A percentile compares a stretch with the other conserved stretches of the same genome.
These are phyloP conservation scores for Viola odorata DNA, from an alignment of 345 rosid genomes.

Conservation along the genomic window DNA sequence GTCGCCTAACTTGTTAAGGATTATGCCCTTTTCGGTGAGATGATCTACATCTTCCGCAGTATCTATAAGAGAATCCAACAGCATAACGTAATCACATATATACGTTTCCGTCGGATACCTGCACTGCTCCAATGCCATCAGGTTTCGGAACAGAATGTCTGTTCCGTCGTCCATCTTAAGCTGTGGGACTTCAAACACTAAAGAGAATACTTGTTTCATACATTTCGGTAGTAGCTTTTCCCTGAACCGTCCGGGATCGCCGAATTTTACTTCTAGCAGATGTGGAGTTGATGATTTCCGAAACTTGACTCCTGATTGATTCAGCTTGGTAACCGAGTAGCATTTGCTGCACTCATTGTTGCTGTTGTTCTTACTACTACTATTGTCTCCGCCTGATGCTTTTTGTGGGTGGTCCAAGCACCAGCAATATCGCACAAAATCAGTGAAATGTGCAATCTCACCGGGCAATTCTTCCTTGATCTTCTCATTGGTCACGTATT, in stretches of 20 bases:
- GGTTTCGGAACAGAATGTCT: not conserved
- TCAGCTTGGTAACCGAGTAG: no score
- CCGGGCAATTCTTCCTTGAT: no score
- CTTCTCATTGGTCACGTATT: no score
- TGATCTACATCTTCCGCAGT: constrained; percentile 9
- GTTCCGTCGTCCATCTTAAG: not conserved
- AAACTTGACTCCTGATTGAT: no score
- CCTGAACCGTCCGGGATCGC: not conserved
- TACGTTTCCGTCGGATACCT: not conserved
- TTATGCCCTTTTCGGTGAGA: not conserved
- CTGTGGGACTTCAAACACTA: not conserved
- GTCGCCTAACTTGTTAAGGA: not conserved
- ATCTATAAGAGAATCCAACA: constrained; percentile 1
- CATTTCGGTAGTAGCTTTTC: no score
- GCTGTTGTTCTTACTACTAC: no score
- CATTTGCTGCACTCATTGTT: no score
- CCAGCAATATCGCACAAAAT: no score
- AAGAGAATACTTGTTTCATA: not conserved
- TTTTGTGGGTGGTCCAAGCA: no score
- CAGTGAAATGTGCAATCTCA: no score
- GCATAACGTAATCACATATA: not conserved
- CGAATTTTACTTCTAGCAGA: not conserved
- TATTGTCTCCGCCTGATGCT: no score
- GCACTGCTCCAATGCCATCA: constrained; percentile 14
- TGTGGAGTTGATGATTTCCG: no score